Base-by-base conservation (phyloP, 495 filamentous ascomycete species). In the Penicillium canescens region DNA sequence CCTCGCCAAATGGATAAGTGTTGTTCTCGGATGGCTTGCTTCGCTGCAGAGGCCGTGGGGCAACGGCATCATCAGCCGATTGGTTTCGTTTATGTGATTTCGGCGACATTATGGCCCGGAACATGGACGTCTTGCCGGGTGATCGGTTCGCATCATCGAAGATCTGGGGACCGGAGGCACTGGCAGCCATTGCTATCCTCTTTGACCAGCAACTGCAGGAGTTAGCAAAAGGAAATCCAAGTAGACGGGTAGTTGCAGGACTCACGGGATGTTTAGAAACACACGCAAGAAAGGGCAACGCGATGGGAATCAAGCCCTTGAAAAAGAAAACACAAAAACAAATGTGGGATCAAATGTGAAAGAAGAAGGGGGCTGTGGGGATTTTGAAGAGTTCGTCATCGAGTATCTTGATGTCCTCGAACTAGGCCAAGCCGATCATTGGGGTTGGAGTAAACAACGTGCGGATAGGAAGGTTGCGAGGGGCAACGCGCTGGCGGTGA, bases 91-190 rank as follows among this genome's bases (percentile, higher is more conserved):
- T 70, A 49, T 79, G 75, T 26, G 60, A 45, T 53, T 66, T 74
- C 38, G 75, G 66, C 14, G 69, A 67, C 57, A 77, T 63, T n/a
- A 80, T 73, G 42, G 73, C 66, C 43, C 73, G 70, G 34, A 80
- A 64, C 21, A 75, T 73, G 12, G 77, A 80, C 13, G 73, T 52
- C 49, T 69, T 74, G 45, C 66, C 54, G 8, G 72, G 67, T 13
- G 61, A 44, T 48, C 73, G 71, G 45, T 55, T 67, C 38, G 72
- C 60, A 64, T 78, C 75, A 42, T 78, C 75, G 49, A 78, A 78
- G 55, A 78, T 78, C 52, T 65, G 62, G n/a, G 75, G 73, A 43
- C 59, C 60, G 42, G 70, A 61, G 34, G 59, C 59, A 60, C 43
- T 70, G 45, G 65, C 54, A 52, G 70, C 66, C 75, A 78, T 78